Evolutionary conservation across 345 rosid genomes (phyloP).

Genomic region (Linum trigynum): DNA sequence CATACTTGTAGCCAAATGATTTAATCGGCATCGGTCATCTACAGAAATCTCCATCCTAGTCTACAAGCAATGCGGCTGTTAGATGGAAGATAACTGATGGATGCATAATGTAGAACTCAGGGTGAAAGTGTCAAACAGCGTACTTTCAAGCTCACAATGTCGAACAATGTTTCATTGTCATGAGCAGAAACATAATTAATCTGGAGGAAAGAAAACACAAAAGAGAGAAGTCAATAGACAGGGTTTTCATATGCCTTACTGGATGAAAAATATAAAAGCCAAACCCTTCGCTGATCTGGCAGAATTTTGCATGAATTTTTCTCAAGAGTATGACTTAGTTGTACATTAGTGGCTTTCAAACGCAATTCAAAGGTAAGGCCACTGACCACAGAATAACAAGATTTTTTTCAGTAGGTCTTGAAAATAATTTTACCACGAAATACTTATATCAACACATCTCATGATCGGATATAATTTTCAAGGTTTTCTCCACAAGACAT

Average conservation of each 20-base stretch:
- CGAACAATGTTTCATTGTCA: conserved; percentile 95
- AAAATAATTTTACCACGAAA: no score
- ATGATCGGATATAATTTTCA: not conserved
- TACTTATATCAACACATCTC: not conserved
- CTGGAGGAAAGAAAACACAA: conserved; percentile 25
- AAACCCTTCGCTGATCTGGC: not conserved
- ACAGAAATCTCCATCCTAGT: conserved; percentile 65
- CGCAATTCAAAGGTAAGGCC: no score
- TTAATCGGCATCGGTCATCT: conserved; percentile 76
- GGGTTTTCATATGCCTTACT: not conserved
- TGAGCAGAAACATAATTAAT: conserved; percentile 94
- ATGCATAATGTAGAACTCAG: not conserved
- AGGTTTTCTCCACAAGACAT: not conserved
- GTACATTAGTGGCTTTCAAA: no score
- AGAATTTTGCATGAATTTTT: no score
- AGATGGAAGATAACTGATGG: conserved; percentile 11
- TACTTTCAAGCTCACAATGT: conserved; percentile 81
- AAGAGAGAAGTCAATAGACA: conserved; percentile 12
- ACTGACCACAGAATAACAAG: no score
- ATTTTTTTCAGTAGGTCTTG: no score
- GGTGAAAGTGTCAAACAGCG: conserved; percentile 8
- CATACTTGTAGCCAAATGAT: conserved; percentile 74
- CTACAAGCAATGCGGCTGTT: conserved; percentile 32
- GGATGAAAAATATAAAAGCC: not conserved
- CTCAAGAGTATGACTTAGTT: no score